phyloP scores from a whole-genome alignment of 768 basidiomycete genomes.

The Gelatoporia subvermispora region DNA sequence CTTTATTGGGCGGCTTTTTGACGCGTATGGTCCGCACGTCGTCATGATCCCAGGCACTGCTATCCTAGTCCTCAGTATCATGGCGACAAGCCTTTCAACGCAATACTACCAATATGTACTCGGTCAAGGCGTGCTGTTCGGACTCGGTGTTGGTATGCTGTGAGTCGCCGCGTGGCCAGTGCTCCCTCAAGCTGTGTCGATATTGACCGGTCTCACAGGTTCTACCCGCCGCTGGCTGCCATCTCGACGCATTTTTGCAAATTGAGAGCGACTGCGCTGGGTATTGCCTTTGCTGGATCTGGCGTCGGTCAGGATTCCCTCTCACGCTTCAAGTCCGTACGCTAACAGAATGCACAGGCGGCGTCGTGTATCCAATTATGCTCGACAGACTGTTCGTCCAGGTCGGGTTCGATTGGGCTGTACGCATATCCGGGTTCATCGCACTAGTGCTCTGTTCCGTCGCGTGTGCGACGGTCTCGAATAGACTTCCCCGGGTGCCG shows the following conservation, averaged over 20 bases:
- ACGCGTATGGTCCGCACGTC: conserved; percentile 51
- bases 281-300: conserved; percentile 67
- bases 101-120: conserved; percentile 58
- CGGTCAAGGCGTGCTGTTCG: conserved; percentile 59
- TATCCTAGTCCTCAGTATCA: conserved; percentile 44
- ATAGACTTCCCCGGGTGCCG: conserved; percentile 18
- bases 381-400: conserved; percentile 49
- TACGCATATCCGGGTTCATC: conserved; percentile 52
- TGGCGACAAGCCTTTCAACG: conserved; percentile 54
- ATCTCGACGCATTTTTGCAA: conserved; percentile 61
- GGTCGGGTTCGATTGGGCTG: conserved; percentile 60
- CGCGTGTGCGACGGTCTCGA: conserved; percentile 44
- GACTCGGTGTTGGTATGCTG: conserved; percentile 59
- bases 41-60: conserved; percentile 48
- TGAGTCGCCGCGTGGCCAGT: conserved; percentile 31
- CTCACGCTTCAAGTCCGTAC: neutral
- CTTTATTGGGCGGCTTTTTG: conserved; percentile 56
- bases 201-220: conserved; percentile 34
- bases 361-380: conserved; percentile 65
- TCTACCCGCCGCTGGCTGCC: conserved; percentile 64
- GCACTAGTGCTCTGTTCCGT: conserved; percentile 42
- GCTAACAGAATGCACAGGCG: conserved; percentile 37
- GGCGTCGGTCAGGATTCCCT: conserved; percentile 40
- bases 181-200: neutral
- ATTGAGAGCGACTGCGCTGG: conserved; percentile 66